Conservation (phyloP, 1,139 yeast species). For the Geotrichum fermentans region DNA sequence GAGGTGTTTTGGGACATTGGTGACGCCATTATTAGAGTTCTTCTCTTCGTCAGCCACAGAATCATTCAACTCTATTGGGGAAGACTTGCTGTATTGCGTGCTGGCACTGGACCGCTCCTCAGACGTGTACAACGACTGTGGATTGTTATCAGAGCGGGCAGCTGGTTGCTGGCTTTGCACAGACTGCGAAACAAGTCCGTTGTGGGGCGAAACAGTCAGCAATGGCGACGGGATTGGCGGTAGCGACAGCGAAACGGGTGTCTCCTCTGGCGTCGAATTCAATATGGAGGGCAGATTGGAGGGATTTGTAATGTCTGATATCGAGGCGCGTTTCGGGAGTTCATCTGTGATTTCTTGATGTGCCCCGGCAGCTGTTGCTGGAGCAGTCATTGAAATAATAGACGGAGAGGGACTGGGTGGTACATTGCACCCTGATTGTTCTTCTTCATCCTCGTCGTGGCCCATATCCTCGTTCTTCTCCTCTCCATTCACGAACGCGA, state of each 20-base stretch:
- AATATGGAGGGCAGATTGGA: constrained; percentile 2
- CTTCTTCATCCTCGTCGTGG: neutral
- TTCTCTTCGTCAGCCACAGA: neutral
- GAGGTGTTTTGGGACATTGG: neutral
- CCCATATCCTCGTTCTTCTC: neutral
- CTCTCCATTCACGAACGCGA: constrained; percentile 6
- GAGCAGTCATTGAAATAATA: too few species aligned
- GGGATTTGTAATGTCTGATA: neutral
- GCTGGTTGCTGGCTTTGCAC: neutral
- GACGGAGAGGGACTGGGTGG: neutral
- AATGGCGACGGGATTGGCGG: constrained; percentile 3
- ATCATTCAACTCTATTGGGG: neutral
- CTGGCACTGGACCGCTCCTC: neutral
- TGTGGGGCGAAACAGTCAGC: neutral
- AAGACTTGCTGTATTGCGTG: neutral
- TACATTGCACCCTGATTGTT: too few species aligned
- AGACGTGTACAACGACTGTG: neutral
- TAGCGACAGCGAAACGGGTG: neutral
- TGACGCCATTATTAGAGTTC: neutral
- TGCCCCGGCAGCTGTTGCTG: neutral
- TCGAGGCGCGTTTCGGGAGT: neutral
- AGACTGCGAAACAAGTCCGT: neutral
- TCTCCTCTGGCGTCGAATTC: neutral
- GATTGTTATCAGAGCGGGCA: neutral
- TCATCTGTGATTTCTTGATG: constrained; percentile 1